These are phyloP conservation scores for Ceratobasidium sp. DNA, from an alignment of 1,284 basidiomycete species.

Conservation along the genomic window DNA sequence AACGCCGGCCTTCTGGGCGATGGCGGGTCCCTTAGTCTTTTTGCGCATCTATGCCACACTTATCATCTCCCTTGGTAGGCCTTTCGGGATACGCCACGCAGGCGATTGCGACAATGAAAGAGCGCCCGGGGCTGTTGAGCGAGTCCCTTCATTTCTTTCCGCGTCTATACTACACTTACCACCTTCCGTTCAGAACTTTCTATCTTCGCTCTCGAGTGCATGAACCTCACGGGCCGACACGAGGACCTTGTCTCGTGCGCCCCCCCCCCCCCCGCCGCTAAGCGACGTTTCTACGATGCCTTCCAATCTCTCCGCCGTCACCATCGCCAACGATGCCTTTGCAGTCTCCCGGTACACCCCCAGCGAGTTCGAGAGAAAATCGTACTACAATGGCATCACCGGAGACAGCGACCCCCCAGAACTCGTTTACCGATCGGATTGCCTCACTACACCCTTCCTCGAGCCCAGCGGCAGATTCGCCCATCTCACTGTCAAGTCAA, in stretches of 20 bases:
- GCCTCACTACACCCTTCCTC: conserved; percentile 46
- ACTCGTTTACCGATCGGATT: conserved; percentile 60
- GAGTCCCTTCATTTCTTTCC: neutral
- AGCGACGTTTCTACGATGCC: too few species aligned
- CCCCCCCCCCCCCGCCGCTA: too few species aligned
- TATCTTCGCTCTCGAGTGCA: too few species aligned
- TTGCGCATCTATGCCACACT: neutral
- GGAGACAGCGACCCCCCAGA: conserved; percentile 54
- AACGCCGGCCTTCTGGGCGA: conserved; percentile 16
- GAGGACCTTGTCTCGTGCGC: too few species aligned
- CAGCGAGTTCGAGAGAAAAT: conserved; percentile 19
- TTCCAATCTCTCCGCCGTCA: too few species aligned
- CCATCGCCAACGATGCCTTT: neutral
- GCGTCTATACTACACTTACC: neutral
- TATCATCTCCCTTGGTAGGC: conserved; percentile 32
- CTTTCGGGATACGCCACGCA: neutral
- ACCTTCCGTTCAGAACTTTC: conserved; percentile 19
- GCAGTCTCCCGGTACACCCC: neutral
- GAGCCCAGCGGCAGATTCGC: neutral
- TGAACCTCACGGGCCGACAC: too few species aligned
- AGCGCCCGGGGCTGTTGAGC: neutral
- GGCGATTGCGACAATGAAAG: conserved; percentile 2
- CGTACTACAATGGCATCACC: conserved; percentile 43
- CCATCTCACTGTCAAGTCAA: conserved; percentile 56
- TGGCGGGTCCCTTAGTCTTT: conserved; percentile 10